A percentile compares a stretch with the other conserved stretches of the same genome.
phyloP scores from a whole-genome alignment of 495 filamentous ascomycete species.

The Choiromyces venosus region DNA sequence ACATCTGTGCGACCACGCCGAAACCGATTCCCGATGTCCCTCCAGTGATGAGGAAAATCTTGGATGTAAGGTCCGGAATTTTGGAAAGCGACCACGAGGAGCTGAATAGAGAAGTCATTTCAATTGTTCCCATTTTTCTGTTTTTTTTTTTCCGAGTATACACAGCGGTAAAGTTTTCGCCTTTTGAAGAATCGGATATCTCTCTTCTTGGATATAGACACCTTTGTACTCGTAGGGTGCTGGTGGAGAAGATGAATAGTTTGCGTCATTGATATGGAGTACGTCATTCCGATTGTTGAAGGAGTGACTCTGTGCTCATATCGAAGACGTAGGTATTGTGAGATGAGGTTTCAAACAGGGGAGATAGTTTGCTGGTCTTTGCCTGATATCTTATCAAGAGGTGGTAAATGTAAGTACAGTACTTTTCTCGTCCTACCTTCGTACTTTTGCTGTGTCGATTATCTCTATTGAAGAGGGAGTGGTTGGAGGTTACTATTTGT shows the following conservation, averaged over 20 bases:
- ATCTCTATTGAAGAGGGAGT: not conserved
- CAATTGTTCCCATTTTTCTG: no score
- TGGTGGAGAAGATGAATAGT: no score
- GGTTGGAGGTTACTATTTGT: no score
- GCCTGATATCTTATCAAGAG: not conserved
- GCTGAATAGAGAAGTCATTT: slow-evolving; percentile 24
- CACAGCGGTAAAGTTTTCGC: no score
- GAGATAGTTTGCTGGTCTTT: not conserved
- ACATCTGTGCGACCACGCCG: slow-evolving; percentile 50
- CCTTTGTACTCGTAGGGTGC: no score
- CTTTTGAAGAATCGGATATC: no score
- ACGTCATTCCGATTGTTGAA: no score
- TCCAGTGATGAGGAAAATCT: slow-evolving; percentile 31
- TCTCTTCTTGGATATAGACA: no score
- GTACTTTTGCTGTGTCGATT: not conserved
- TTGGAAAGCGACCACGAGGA: slow-evolving; percentile 19
- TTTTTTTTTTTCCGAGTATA: no score
- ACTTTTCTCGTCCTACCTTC: not conserved
- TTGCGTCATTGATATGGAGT: not conserved
- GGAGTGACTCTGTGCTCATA: no score
- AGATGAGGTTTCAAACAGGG: not conserved
- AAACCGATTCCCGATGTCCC: slow-evolving; percentile 36
- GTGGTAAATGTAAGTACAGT: not conserved
- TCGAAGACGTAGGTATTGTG: no score
- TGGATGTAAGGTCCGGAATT: slow-evolving; percentile 23